Percentiles rank a stretch among this genome's conserved stretches.
These are phyloP conservation scores for Rubia tinctorum DNA, from an alignment of 305 asterid species.

Conservation along the genomic window DNA sequence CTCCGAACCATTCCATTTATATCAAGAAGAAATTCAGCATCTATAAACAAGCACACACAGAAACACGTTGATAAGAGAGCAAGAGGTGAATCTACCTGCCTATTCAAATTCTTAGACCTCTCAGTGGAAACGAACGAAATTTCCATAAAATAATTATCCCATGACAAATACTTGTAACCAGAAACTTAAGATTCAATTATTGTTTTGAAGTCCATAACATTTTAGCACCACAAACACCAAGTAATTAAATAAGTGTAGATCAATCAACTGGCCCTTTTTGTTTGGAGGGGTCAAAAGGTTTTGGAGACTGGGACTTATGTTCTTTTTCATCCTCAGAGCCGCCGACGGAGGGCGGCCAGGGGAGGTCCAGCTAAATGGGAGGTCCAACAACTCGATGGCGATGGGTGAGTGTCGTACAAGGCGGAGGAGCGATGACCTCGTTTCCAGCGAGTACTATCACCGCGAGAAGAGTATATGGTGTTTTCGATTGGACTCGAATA, in stretches of 20 bases:
- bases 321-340: slow-evolving; percentile 16
- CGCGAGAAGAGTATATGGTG: too few relatives aligned
- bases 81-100: slow-evolving; percentile 13
- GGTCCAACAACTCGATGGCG: too few relatives aligned
- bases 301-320: slow-evolving; percentile 29
- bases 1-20: not conserved
- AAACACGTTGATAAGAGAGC: not conserved
- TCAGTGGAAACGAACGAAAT: slow-evolving; percentile 86
- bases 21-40: not conserved
- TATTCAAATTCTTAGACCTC: slow-evolving; percentile 92
- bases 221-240: not conserved
- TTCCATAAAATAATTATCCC: slow-evolving; percentile 95
- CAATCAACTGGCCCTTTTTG: slow-evolving; percentile 55
- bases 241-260: not conserved
- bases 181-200: not conserved
- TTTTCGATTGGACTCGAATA: too few relatives aligned
- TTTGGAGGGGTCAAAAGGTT: slow-evolving; percentile 68
- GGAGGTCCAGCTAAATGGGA: too few relatives aligned
- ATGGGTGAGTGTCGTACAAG: too few relatives aligned
- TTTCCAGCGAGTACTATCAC: too few relatives aligned
- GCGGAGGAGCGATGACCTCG: too few relatives aligned
- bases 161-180: slow-evolving; percentile 56
- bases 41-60: not conserved
- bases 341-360: not conserved
- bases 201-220: not conserved